Evolutionary conservation across 345 rosid genomes (phyloP).

Genomic region (Clarkia xantiana): DNA sequence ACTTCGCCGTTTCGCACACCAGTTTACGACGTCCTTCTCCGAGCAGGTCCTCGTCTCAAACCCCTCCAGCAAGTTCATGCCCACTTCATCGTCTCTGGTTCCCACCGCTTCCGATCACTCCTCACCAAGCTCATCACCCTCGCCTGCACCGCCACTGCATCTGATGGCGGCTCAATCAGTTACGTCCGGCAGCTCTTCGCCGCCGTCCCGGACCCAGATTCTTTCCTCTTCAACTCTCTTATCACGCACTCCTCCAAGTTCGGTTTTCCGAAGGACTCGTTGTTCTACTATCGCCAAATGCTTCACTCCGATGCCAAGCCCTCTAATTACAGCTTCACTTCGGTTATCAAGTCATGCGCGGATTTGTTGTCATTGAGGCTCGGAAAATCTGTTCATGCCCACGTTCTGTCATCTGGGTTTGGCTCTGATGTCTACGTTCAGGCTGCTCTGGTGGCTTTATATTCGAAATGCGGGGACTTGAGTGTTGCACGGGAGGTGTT

Average conservation of each 20-base stretch:
- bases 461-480: constrained; percentile 31
- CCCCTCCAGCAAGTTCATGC: constrained; percentile 61
- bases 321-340: constrained; percentile 55
- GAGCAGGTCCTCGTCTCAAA: constrained; percentile 50
- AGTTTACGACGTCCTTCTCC: constrained; percentile 34
- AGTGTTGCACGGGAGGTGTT: constrained; percentile 46
- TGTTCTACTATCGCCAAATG: constrained; percentile 50
- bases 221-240: constrained; percentile 53
- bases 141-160: constrained; percentile 25
- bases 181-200: constrained; percentile 40
- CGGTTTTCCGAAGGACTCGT: constrained; percentile 25
- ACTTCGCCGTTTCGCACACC: constrained; percentile 20
- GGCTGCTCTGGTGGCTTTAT: constrained; percentile 46
- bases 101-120: constrained; percentile 42
- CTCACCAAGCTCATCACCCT: constrained; percentile 64
- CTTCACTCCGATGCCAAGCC: constrained; percentile 24
- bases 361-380: constrained; percentile 29
- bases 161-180: constrained; percentile 19
- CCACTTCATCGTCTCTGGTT: constrained; percentile 37
- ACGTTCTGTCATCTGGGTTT: constrained; percentile 40
- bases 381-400: constrained; percentile 46
- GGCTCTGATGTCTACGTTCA: constrained; percentile 50
- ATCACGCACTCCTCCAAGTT: constrained; percentile 45
- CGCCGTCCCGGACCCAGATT: constrained; percentile 45
- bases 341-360: constrained; percentile 60